These are phyloP conservation scores for Ganoderma sp. DNA, from an alignment of 1,284 basidiomycete genomes.

Conservation along the genomic window DNA sequence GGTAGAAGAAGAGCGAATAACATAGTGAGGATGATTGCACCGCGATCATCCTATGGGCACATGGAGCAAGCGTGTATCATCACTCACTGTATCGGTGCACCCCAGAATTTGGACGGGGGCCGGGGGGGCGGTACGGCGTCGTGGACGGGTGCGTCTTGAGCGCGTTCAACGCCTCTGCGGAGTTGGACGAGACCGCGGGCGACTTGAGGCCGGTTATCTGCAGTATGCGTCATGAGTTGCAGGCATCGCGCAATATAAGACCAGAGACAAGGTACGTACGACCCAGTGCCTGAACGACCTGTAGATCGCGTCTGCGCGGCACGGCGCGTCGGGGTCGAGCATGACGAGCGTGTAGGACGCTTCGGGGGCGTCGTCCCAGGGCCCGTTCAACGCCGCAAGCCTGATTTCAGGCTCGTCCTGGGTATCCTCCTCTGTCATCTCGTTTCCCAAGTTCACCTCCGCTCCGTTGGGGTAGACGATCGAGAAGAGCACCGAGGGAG, in stretches of 20 bases:
- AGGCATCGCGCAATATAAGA: too few species aligned
- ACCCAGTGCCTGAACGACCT: conserved; percentile 72
- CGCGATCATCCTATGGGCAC: too few species aligned
- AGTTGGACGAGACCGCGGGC: conserved; percentile 44
- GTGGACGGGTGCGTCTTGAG: conserved; percentile 54
- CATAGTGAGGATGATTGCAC: too few species aligned
- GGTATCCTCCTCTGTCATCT: conserved; percentile 53
- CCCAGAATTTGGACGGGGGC: conserved; percentile 60
- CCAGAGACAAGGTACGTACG: conserved; percentile 46
- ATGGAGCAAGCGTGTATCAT: not conserved
- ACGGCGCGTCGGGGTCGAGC: conserved; percentile 75
- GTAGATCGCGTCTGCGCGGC: conserved; percentile 57
- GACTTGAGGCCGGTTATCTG: conserved; percentile 64
- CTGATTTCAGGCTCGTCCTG: conserved; percentile 58
- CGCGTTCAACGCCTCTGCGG: conserved; percentile 45
- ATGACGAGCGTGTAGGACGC: conserved; percentile 65
- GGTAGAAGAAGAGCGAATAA: too few species aligned
- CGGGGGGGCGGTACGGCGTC: conserved; percentile 64
- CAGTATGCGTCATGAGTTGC: too few species aligned
- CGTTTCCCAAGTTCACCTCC: conserved; percentile 57
- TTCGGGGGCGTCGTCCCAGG: conserved; percentile 43
- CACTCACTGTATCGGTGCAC: conserved; percentile 63
- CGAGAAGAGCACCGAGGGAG: conserved; percentile 59
- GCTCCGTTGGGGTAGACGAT: conserved; percentile 56
- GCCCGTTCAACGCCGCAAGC: conserved; percentile 52